Evolutionary conservation across 23 red algal species (phyloP), one percentile per base, ranked within the genome.

Genomic region (Porphyridium purpureum): DNA sequence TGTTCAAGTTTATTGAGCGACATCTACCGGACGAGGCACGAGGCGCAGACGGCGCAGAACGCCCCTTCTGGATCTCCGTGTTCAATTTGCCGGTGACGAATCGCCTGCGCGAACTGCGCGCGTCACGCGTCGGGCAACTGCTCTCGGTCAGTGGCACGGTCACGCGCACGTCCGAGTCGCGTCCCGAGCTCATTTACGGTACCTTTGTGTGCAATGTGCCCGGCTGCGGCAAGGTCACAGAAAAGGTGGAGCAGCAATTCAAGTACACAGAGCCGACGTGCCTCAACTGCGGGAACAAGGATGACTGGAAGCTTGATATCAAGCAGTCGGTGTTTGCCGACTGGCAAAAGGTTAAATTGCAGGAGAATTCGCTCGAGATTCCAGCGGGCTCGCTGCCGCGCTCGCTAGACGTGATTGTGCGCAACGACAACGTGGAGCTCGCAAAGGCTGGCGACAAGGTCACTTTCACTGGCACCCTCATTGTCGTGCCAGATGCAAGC

Each of bases 311-410:
- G 38, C 75, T 98, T 3, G 62, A 72, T 20, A 57, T 82, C 8
- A 73, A 84, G 58, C 62, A 75, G 32, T 80, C 70, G 15, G 59
- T 56, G 24, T 98, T 98, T 49, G 68, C 86, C 21, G 90, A 98
- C 49, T 98, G 90, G 90, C 90, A 98, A 48, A 42, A 80, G 15
- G 62, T 98, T 1, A 72, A 80, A 19, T 23, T 98, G 1, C 90
- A 98, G 42, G 90, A 98, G 54, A 72, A 81, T 25, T 67, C 90
- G 7, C 61, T 72, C 7, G 90, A 98, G 65, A 98, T 98, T 63
- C 90, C 90, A 4, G 72, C 90, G 19, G 90, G 90, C 54, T 83
- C 90, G 4, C 79, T 98, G 90, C 90, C 90, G 0, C 70, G 90
- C 22, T 81, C 90, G 0, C 58, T 98, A 28, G 90, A 98, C 27